phyloP scores from a whole-genome alignment of 177 flowering plant genomes.

The Telopea speciosissima region DNA sequence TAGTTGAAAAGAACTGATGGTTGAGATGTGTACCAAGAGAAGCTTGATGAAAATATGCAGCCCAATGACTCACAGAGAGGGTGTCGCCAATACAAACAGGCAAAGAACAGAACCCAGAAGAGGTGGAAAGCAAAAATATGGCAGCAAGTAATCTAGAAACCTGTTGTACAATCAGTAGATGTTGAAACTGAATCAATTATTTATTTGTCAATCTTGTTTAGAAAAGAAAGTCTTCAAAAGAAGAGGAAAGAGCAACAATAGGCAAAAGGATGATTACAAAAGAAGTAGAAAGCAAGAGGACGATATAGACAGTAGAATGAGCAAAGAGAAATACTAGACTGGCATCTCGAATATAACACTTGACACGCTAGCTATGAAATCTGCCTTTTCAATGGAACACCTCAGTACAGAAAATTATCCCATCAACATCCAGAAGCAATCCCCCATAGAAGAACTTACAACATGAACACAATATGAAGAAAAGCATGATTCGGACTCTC shows the following conservation, averaged over 20 bases:
- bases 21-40: constrained; percentile 69
- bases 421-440: too few relatives aligned
- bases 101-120: constrained; percentile 30
- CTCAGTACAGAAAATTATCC: too few relatives aligned
- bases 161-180: constrained; percentile 32
- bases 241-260: background rate
- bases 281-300: background rate
- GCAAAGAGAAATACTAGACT: background rate
- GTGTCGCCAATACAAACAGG: constrained; percentile 29
- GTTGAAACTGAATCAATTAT: background rate
- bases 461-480: too few relatives aligned
- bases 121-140: constrained; percentile 42
- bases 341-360: background rate
- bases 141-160: constrained; percentile 72
- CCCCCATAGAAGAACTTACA: too few relatives aligned
- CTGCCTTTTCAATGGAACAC: too few relatives aligned
- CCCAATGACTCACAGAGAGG: constrained; percentile 66
- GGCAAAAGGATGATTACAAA: background rate
- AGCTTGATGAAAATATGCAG: constrained; percentile 94
- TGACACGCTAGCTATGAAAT: too few relatives aligned
- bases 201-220: background rate
- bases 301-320: background rate
- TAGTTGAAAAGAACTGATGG: constrained; percentile 39
- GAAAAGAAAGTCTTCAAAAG: background rate
- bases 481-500: too few relatives aligned